These are phyloP conservation scores for Debaryomyces psychrophilus DNA, from an alignment of 1,139 yeast species.

Conservation along the genomic window DNA sequence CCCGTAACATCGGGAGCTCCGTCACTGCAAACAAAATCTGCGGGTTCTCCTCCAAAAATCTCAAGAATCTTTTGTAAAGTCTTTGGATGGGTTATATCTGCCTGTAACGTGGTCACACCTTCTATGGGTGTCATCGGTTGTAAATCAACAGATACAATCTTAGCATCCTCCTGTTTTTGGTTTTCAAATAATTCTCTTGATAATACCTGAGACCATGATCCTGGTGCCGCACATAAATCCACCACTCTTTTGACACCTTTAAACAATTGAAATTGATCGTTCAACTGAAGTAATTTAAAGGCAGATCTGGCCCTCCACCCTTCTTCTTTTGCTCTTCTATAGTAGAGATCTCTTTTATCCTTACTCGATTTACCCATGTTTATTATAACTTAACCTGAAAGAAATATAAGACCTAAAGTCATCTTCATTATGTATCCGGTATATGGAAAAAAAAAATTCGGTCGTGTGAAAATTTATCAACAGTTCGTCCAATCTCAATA, in stretches of 20 bases:
- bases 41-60: slow-evolving; percentile 86
- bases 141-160: slow-evolving; percentile 90
- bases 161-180: slow-evolving; percentile 48
- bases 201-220: slow-evolving; percentile 98
- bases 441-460: slow-evolving; percentile 8
- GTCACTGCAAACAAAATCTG: slow-evolving; percentile 94
- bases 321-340: slow-evolving; percentile 91
- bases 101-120: slow-evolving; percentile 87
- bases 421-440: slow-evolving; percentile 4
- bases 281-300: slow-evolving; percentile 83
- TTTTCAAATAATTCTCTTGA: slow-evolving; percentile 63
- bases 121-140: slow-evolving; percentile 97
- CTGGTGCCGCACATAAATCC: slow-evolving; percentile 98
- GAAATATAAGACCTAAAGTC: background rate
- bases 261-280: slow-evolving; percentile 85
- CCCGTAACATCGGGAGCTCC: slow-evolving; percentile 99
- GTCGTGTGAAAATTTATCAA: slow-evolving; percentile 8
- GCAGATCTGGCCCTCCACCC: slow-evolving; percentile 98
- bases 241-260: slow-evolving; percentile 80
- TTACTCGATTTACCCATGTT: slow-evolving; percentile 93
- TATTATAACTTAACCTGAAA: background rate
- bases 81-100: slow-evolving; percentile 95
- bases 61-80: slow-evolving; percentile 76
- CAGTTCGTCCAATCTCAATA: slow-evolving; percentile 7
- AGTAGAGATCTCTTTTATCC: slow-evolving; percentile 90